Percentiles rank a stretch among this genome's conserved stretches.
Evolutionary conservation across 2,329 filamentous ascomycete species (phyloP).

Genomic region (Capronia americana): DNA sequence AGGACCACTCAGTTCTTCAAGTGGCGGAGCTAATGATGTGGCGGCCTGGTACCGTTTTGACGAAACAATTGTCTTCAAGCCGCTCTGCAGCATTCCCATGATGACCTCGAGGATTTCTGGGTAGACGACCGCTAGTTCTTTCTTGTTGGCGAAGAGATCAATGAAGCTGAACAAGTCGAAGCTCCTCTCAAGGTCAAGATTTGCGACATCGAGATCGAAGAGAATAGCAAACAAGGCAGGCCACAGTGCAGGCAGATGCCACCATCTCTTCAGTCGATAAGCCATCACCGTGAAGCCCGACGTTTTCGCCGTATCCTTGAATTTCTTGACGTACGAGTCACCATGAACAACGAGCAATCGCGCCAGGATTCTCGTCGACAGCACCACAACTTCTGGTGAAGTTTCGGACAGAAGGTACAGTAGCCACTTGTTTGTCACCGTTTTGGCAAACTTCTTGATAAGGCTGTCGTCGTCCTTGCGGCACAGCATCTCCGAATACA

Average conservation of each 20-base stretch:
- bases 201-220: conserved; percentile 81
- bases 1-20: conserved; percentile 50
- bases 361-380: conserved; percentile 81
- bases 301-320: conserved; percentile 71
- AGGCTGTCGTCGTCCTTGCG: conserved; percentile 70
- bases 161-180: conserved; percentile 78
- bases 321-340: conserved; percentile 80
- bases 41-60: conserved; percentile 56
- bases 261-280: conserved; percentile 81
- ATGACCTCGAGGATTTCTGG: conserved; percentile 82
- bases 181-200: conserved; percentile 72
- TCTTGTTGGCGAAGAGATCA: conserved; percentile 68
- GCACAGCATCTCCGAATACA: conserved; percentile 80
- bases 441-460: conserved; percentile 87
- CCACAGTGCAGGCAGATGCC: conserved; percentile 86
- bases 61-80: conserved; percentile 72
- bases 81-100: conserved; percentile 84
- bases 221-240: conserved; percentile 85
- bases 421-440: conserved; percentile 97
- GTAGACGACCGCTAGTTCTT: conserved; percentile 69
- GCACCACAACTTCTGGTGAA: conserved; percentile 79
- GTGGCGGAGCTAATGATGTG: conserved; percentile 28
- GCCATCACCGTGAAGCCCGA: conserved; percentile 89
- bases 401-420: conserved; percentile 88
- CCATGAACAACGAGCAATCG: conserved; percentile 85